Base-by-base conservation (phyloP, 2,329 filamentous ascomycete genomes). In the Sclerotinia nivalis region DNA sequence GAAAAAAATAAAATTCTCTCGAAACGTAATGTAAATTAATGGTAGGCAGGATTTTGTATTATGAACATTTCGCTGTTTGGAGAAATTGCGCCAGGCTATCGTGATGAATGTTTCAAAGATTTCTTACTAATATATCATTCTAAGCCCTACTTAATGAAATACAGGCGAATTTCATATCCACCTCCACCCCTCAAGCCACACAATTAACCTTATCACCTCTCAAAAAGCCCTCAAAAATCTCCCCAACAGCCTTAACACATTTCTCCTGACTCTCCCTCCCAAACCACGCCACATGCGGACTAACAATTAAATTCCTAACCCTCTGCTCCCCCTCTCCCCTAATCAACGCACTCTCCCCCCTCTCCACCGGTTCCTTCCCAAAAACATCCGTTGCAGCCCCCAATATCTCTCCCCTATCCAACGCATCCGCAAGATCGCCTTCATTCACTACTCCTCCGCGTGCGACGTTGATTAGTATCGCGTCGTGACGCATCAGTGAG, bases 201-300 rank as follows among this genome's bases (percentile, higher is more conserved):
- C 7, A 43, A 34, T 66, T 55, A 1, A 66, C 12, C 34, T 37
- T 28, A n/a, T 43, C 49, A 10, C 62, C 49, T 25, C 37, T 66
- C 49, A 28, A 5, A 55, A 28, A 43, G 1, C 49, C 49, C 18
- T 54, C 62, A 8, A 55, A 52, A 43, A 66, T 66, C 15, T 66
- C n/a, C 1, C 15, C 28, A 43, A 66, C 13, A 28, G 47, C 34
- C 31, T 8, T 37, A n/a, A 55, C 62, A 40, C 47, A 52, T 18
- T 66, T 66, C n/a, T 66, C 62, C 49, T 66, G 49, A 43, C 49
- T 66, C 40, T 55, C 62, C 47, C 61, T 66, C 34, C 49, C 31
- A 55, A 52, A 66, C 62, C 62, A 66, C 34, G 61, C 61, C 34
- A 66, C 49, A 43, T 54, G 62, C 25, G 62, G 49, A 43, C 61